Evolutionary conservation across 1,139 yeast species (phyloP), one percentile per base, ranked within the genome.

Genomic region (Kurtzmaniella quercitrusa): DNA sequence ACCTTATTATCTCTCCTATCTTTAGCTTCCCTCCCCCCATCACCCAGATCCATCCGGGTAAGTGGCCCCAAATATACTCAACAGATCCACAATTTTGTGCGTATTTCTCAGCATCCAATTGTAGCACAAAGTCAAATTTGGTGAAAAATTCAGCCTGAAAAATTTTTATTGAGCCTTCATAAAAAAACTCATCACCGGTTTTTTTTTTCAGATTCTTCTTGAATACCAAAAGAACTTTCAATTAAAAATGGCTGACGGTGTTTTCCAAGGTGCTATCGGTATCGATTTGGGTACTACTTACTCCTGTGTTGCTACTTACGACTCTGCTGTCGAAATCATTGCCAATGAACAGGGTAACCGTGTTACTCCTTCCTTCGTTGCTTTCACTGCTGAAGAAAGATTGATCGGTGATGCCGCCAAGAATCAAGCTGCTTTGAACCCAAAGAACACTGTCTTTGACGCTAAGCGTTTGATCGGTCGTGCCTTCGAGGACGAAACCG

Each of bases 401-500:
- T 83, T 91, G 68, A 89, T 91, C 66, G 98, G 98, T 81, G 97
- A 91, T 76, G 96, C 96, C 66, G 97, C 97, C 69, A 90, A 90
- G 89, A 90, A 90, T 77, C 97, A 90, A 79, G 96, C 96, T 68
- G 96, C 96, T 68, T 78, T 89, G 74, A 89, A 90, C 89, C 96
- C 96, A 74, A 78, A 68, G 67, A 89, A 90, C 87, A 90, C 97
- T 59, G 95, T 90, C 64, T 90, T 90, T 75, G 97, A 90, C 67
- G 96, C 96, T 65, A 90, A 90, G 85, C 95, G 97, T 81, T 83
- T 90, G 54, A 73, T 73, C 52, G 78, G 78, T 57, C 65, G 78
- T 58, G 72, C 66, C 58, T 72, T 64, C 54, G 61, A 57, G 31
- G 78, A 73, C 44, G 62, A 62, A 40, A 72, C 70, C 48, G 76